These are phyloP conservation scores for Haplosporangium gracile DNA, from an alignment of 192 early-diverging fungal genomes.

Conservation along the genomic window DNA sequence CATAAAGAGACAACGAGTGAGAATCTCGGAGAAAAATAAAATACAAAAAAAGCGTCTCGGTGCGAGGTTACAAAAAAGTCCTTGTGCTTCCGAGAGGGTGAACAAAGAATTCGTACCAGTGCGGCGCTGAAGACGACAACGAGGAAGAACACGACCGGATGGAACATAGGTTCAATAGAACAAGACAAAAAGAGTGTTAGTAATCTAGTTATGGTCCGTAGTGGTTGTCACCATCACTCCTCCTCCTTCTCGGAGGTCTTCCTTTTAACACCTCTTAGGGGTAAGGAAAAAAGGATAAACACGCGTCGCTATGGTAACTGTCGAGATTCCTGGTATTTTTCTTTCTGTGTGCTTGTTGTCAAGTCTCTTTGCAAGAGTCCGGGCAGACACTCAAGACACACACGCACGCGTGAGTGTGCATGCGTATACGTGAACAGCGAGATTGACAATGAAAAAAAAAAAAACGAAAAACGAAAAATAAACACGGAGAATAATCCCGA, in stretches of 20 bases:
- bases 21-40: slow-evolving; percentile 39
- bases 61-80: slow-evolving; percentile 2
- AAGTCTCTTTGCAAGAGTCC: not conserved
- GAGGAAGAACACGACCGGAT: not conserved
- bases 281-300: not conserved
- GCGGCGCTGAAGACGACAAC: slow-evolving; percentile 23
- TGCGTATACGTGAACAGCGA: not conserved
- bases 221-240: not conserved
- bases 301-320: not conserved
- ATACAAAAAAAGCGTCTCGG: not conserved
- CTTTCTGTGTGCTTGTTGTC: not conserved
- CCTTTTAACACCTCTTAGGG: not conserved
- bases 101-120: slow-evolving; percentile 31
- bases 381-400: not conserved
- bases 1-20: slow-evolving; percentile 13
- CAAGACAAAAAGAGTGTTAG: not conserved
- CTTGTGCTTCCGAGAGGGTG: not conserved
- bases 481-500: not conserved
- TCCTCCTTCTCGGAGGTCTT: not conserved
- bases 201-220: not conserved
- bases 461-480: not conserved
- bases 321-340: not conserved
- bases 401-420: not conserved
- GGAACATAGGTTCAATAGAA: not conserved
- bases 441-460: not conserved